Evolutionary conservation across 169 alveolate species (phyloP), one percentile per base, ranked within the genome.

Genomic region (Plasmodium gonderi): DNA sequence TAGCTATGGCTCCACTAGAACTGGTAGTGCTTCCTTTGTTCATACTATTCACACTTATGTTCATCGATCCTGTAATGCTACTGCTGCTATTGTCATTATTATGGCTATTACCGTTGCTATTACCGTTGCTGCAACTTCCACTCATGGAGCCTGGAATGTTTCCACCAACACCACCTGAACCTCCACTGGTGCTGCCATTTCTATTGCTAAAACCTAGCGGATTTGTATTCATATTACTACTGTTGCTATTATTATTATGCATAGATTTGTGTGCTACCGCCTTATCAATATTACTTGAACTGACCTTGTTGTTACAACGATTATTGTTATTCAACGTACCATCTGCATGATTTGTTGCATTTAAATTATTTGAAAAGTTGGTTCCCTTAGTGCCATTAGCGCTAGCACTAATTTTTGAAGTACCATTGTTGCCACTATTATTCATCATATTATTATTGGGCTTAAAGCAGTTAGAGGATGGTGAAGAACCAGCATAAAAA

Each of bases 381-480:
- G 65, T n/a, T 20, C 78, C 36, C 29, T 14, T 78, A 49, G 36
- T 49, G 29, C 75, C 29, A 47, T 68, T 31, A 11, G 36, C 78
- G 60, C 44, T 80, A 8, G 45, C 23, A 4, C 47, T 23, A 68
- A 0, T 36, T 4, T 9, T 36, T 0, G 31, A 12, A 36, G 12
- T 51, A 31, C 14, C 23, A 17, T 42, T 72, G 23, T 42, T 72
- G 23, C 31, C 51, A 76, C 67, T 40, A 14, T 26, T 76, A 17
- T 45, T 85, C 74, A 72, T 38, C 60, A 82, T 44, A 54, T 69
- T 83, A 8, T 31, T 76, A 72, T 49, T 83, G 12, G 69, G 47
- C 20, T 81, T 81, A 45, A 67, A 81, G 31, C 91, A 81, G 6
- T 80, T 80, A 23, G 91, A 7, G n/a, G 91, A 33, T 5, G 82